Evolutionary conservation across 495 filamentous ascomycete species (phyloP).

Genomic region (Trichocladium uniseriatum): DNA sequence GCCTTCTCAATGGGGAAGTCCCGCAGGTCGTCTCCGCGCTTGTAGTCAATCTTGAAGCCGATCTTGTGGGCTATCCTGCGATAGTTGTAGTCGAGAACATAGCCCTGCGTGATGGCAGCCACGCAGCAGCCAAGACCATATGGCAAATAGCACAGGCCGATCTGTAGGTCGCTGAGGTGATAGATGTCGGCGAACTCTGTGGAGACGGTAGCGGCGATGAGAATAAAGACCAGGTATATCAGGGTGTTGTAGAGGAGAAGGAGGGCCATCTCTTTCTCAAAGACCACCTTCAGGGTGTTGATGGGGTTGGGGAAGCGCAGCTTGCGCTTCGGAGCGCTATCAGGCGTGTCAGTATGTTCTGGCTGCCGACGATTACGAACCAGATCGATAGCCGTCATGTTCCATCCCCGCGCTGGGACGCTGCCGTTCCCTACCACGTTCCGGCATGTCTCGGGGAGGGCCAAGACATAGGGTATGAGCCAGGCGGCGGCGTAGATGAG

Average conservation of each 20-base stretch:
- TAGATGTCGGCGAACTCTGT: slow-evolving; percentile 56
- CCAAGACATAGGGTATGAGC: slow-evolving; percentile 43
- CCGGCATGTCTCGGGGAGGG: slow-evolving; percentile 59
- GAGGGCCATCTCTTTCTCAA: slow-evolving; percentile 50
- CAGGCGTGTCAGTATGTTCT: neutral
- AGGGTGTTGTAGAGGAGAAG: slow-evolving; percentile 38
- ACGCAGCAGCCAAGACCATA: slow-evolving; percentile 59
- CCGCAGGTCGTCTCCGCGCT: slow-evolving; percentile 42
- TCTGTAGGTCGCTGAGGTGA: slow-evolving; percentile 54
- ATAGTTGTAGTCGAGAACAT: slow-evolving; percentile 49
- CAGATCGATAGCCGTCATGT: slow-evolving; percentile 41
- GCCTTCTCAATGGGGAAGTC: slow-evolving; percentile 58
- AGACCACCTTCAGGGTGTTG: slow-evolving; percentile 53
- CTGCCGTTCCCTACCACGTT: slow-evolving; percentile 66
- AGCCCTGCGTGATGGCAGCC: slow-evolving; percentile 56
- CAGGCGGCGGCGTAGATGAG: slow-evolving; percentile 48
- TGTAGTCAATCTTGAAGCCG: slow-evolving; percentile 41
- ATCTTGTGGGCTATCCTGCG: slow-evolving; percentile 40
- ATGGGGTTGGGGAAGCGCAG: slow-evolving; percentile 62
- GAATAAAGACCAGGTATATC: slow-evolving; percentile 42
- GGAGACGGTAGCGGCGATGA: slow-evolving; percentile 44
- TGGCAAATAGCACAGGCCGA: slow-evolving; percentile 53
- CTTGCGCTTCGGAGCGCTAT: slow-evolving; percentile 30
- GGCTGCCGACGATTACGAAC: slow-evolving; percentile 16
- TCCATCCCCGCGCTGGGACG: slow-evolving; percentile 45